These are phyloP conservation scores for Iberis pinnata DNA, from an alignment of 345 rosid species.

Conservation along the genomic window DNA sequence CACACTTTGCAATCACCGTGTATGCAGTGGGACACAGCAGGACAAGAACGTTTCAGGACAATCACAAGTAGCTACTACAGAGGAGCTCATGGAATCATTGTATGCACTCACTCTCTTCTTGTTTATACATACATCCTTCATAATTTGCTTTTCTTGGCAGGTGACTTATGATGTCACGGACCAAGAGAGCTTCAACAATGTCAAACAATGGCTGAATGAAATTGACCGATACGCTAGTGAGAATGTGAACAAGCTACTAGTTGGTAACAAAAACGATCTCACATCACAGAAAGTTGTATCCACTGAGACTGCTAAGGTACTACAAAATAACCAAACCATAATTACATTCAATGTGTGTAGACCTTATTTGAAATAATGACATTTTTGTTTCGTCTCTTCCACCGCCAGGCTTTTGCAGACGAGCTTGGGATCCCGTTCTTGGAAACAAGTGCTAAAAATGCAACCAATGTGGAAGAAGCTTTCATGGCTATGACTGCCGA, in stretches of 20 bases:
- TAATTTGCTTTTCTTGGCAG: constrained; percentile 26
- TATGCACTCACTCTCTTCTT: constrained; percentile 25
- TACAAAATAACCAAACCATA: neutral
- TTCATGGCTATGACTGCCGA: constrained; percentile 83
- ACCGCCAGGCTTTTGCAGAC: constrained; percentile 58
- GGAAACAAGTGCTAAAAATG: constrained; percentile 75
- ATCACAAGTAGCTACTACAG: constrained; percentile 90
- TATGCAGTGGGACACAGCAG: constrained; percentile 91
- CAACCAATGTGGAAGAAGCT: constrained; percentile 69
- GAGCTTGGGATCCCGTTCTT: constrained; percentile 76
- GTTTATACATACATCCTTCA: neutral
- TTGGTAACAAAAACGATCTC: constrained; percentile 65
- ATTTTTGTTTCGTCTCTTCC: neutral
- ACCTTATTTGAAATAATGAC: neutral
- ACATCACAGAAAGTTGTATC: constrained; percentile 67
- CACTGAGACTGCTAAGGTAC: constrained; percentile 66
- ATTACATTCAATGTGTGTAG: neutral
- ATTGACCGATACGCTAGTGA: constrained; percentile 73
- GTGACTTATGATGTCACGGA: constrained; percentile 78
- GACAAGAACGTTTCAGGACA: constrained; percentile 86
- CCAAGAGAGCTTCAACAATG: constrained; percentile 80
- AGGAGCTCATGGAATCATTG: constrained; percentile 91
- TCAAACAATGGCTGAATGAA: constrained; percentile 70
- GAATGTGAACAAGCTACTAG: constrained; percentile 68
- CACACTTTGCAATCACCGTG: constrained; percentile 3